Evolutionary conservation across 768 basidiomycete species (phyloP), one percentile per base, ranked within the genome.

Genomic region (Russula sp.): DNA sequence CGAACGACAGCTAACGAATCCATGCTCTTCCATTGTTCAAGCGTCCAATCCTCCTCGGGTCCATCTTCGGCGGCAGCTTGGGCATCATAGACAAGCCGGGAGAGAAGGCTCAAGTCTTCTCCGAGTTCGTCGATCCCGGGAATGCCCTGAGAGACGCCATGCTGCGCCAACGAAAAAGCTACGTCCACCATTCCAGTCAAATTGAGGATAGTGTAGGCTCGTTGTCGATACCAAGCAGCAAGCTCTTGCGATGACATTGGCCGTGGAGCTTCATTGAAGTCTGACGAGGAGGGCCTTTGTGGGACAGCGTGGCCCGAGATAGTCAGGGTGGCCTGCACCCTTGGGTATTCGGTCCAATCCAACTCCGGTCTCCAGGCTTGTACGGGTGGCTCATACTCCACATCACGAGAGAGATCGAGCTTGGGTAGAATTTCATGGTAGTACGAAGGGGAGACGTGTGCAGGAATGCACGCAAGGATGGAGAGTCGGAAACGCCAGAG

Each of bases 81-180:
- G 10, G 84, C 78, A 70, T 97, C 94, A 68, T 99, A 99, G 13
- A 95, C 85, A 50, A 98, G 81, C 20, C 88, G 82, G 1, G 89
- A 87, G 42, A 99, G 81, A 7, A 98, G 82, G 66, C 85, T 89
- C 45, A 98, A 81, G 57, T 98, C 95, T 76, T 98, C 96, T 2
- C 94, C 96, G 3, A 94, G 74, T 70, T 86, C 84, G 68, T 96
- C 95, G 47, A 99, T 81, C 1, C 78, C 84, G 20, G 84, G 80
- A 13, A 97, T 78, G 14, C 88, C 88, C 68, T 84, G 84, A 8
- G 93, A 87, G 11, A 89, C 94, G 14, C 86, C 94, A 66, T 96
- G 86, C 72, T 97, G 95, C 9, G 93, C 80, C 50, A 88, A 78
- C 7, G 84, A 82, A 20, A 98, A 79, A 4, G 94, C 91, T 39